Evolutionary conservation across 495 filamentous ascomycete genomes (phyloP).

Genomic region (Tuber melanosporum): DNA sequence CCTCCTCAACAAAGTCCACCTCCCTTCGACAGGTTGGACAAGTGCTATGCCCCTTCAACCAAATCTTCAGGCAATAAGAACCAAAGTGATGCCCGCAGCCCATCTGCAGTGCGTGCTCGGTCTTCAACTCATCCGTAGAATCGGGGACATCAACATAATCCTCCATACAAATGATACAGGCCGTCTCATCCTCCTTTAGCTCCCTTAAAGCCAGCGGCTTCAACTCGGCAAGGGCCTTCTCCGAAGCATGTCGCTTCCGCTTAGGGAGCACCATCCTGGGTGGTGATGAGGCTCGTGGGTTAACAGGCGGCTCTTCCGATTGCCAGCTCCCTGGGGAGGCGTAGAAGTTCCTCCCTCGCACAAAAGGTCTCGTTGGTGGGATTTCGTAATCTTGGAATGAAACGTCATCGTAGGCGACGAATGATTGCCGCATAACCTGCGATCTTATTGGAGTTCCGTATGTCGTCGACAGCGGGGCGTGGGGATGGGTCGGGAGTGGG

Average conservation of each 20-base stretch:
- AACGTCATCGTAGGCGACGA: slow-evolving; percentile 1
- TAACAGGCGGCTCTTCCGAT: slow-evolving; percentile 9
- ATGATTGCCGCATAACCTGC: slow-evolving; percentile 15
- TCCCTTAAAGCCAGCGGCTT: slow-evolving; percentile 33
- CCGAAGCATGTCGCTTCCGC: slow-evolving; percentile 34
- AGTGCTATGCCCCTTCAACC: slow-evolving; percentile 37
- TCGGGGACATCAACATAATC: slow-evolving; percentile 37
- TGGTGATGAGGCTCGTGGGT: slow-evolving; percentile 14
- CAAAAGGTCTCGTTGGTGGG: slow-evolving; percentile 8
- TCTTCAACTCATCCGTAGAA: slow-evolving; percentile 35
- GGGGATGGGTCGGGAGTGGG: slow-evolving; percentile 18
- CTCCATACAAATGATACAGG: slow-evolving; percentile 40
- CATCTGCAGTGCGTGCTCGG: slow-evolving; percentile 36
- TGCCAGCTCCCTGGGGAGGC: slow-evolving; percentile 16
- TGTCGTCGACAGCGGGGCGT: slow-evolving; percentile 22
- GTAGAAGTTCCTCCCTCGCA: slow-evolving; percentile 6
- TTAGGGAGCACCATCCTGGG: slow-evolving; percentile 19
- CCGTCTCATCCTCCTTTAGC: slow-evolving; percentile 35
- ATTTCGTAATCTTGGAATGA: slow-evolving; percentile 1
- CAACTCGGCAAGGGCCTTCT: slow-evolving; percentile 37
- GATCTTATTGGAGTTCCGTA: slow-evolving; percentile 18
- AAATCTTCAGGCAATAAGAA: slow-evolving; percentile 36
- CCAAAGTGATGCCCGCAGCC: slow-evolving; percentile 38
- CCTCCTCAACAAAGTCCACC: slow-evolving; percentile 38
- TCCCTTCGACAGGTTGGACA: slow-evolving; percentile 38